Base-by-base conservation (phyloP, 164 flowering plant genomes). In the Tetracentron sinense region DNA sequence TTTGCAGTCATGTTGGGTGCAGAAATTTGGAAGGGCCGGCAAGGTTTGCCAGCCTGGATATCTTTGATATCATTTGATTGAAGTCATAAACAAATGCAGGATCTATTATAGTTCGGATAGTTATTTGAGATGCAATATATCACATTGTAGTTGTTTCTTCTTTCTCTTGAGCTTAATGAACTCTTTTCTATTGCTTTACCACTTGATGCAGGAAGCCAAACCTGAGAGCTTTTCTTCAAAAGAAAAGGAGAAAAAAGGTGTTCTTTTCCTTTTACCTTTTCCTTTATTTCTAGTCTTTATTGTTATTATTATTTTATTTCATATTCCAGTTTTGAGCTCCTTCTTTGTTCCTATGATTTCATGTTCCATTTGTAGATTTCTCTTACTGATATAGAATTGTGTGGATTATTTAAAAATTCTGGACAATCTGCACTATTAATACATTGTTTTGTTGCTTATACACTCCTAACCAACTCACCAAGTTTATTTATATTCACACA, bases 161-260 rank as follows among this genome's bases (percentile, higher is more conserved):
- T 69, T 23, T 30, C 15, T 27, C 16, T 28, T 51, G 38, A 63
- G 38, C 44, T 23, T 61, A 56, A 61, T 31, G 46, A 46, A 42
- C 44, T 28, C 11, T 54, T 60, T 21, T 53, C 23, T 29, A 19
- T 27, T 62, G 14, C 23, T 62, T 17, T 38, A 15, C 23, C 54
- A 15, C 35, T 54, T 62, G 27, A 68, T 77, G 74, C 79, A 91
- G 94, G 94, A 85, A 60, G 63, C 30, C 19, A 73, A 77, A 63
- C 30, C 73, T 56, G 86, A 76, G 56, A 38, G 25, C 22, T 19
- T 52, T 57, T 17, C 60, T 61, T 48, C 70, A 26, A 49, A 58
- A 56, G 73, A 54, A 49, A 70, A 63, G 58, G 72, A 66, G 65
- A 79, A 49, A 69, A 84, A 85, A 84, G 90, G 97, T 88, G 48